A percentile compares a stretch with the other conserved stretches of the same genome.
phyloP scores from a whole-genome alignment of 139 green algal species.

The Volvox reticuliferus region DNA sequence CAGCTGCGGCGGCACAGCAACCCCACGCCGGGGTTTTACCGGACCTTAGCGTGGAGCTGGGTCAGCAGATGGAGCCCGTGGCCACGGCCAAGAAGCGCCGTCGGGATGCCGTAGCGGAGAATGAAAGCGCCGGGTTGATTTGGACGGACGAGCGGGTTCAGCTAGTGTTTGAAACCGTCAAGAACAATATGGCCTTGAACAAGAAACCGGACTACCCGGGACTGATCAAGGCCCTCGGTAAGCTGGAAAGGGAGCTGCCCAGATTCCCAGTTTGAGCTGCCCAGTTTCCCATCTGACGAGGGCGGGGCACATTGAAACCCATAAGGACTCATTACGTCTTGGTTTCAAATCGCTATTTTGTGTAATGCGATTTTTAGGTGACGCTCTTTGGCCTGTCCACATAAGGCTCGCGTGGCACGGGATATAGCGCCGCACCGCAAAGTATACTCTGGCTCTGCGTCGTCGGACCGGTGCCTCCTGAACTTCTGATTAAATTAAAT shows the following conservation, averaged over 20 bases:
- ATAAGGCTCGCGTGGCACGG: no score
- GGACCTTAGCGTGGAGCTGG: background rate
- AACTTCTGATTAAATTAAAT: no score
- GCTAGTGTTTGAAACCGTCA: slow-evolving; percentile 31
- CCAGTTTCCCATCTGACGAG: no score
- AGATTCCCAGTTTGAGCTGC: no score
- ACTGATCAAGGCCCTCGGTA: slow-evolving; percentile 25
- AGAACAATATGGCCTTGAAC: background rate
- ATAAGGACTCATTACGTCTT: no score
- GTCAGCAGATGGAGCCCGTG: background rate
- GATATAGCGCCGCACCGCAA: no score
- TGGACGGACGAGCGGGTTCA: slow-evolving; percentile 24
- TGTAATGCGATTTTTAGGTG: no score
- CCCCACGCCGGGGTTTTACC: background rate
- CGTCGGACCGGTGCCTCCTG: no score
- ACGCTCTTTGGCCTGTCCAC: no score
- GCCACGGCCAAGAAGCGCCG: slow-evolving; percentile 20
- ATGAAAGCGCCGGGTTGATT: background rate
- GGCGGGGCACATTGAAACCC: no score
- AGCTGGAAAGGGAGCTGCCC: background rate
- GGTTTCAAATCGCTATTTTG: no score
- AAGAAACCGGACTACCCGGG: slow-evolving; percentile 27
- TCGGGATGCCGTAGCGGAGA: background rate
- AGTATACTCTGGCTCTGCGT: no score
- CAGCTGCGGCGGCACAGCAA: slow-evolving; percentile 1